phyloP scores from a whole-genome alignment of 2,329 filamentous ascomycete genomes.

The Madurella fahalii region DNA sequence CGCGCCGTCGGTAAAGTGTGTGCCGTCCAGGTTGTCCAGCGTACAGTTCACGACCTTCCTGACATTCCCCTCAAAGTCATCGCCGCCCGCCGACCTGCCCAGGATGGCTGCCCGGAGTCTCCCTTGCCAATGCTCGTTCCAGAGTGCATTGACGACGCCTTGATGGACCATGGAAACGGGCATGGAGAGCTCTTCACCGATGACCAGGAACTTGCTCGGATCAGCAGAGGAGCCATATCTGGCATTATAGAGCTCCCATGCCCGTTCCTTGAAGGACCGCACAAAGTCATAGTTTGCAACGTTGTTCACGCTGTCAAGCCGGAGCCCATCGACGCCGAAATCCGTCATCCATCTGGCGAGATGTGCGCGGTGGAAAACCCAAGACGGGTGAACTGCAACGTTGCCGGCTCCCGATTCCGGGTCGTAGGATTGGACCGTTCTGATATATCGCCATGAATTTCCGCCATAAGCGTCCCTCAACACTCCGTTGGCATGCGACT shows the following conservation, averaged over 20 bases:
- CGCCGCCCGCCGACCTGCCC: slow-evolving; percentile 15
- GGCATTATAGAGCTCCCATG: slow-evolving; percentile 21
- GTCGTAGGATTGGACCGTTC: slow-evolving; percentile 17
- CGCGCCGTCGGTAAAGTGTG: slow-evolving; percentile 20
- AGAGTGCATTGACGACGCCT: slow-evolving; percentile 23
- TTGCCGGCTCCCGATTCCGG: slow-evolving; percentile 16
- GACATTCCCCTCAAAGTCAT: slow-evolving; percentile 25
- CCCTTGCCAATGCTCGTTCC: slow-evolving; percentile 27
- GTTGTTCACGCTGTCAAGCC: slow-evolving; percentile 28
- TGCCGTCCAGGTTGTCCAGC: slow-evolving; percentile 11
- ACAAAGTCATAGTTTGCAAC: slow-evolving; percentile 27
- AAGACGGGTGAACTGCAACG: slow-evolving; percentile 13
- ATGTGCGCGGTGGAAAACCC: slow-evolving; percentile 24
- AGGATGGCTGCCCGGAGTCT: slow-evolving; percentile 21
- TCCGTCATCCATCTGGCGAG: slow-evolving; percentile 26
- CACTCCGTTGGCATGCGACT: slow-evolving; percentile 18
- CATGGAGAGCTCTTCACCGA: slow-evolving; percentile 27
- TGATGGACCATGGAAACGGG: slow-evolving; percentile 21
- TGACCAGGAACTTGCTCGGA: slow-evolving; percentile 23
- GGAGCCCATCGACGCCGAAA: slow-evolving; percentile 24
- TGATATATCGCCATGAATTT: slow-evolving; percentile 21
- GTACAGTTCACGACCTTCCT: slow-evolving; percentile 23
- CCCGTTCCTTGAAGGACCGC: slow-evolving; percentile 21
- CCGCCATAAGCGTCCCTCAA: slow-evolving; percentile 23
- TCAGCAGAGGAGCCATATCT: slow-evolving; percentile 12